Evolutionary conservation across 1,284 basidiomycete species (phyloP), one percentile per base, ranked within the genome.

Genomic region (Fomitopsis betulina): DNA sequence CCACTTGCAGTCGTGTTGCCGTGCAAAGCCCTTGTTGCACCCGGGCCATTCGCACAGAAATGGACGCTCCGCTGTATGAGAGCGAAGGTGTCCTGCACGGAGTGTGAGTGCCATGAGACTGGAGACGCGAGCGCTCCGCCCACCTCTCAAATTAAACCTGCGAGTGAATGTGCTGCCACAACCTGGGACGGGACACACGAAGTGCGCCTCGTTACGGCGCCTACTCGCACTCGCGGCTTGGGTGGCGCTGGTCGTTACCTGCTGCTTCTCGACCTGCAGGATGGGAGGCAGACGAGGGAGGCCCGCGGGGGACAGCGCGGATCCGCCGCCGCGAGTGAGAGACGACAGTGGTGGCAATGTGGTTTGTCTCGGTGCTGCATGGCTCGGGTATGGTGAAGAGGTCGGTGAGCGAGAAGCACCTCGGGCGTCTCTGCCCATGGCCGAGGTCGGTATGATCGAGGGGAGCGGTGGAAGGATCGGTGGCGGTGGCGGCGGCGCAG

Each of bases 1-100:
- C 64, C 77, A 92, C 85, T 96, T 96, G 88, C 94, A 96, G 72
- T 98, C 95, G 73, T 97, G 94, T 71, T 95, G 93, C 50, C 95
- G 84, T 37, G 95, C 95, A 70, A 97, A 97, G 25, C 93, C 88
- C 71, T 97, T 97, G 67, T 90, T 91, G 72, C 95, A 98, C 15
- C 93, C 94, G 2, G 93, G 91, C 83, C 91, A 95, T 59, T 91
- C 86, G 72, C 95, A 98, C 62, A 94, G 85, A 75, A 94, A 98
- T 37, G 95, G 95, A 58, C 94, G 80, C 74, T 97, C 94, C 72
- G 96, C 94, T 27, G 94, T 96, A 72, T 98, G 95, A n/a, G 94
- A 96, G 66, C 95, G 86, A 64, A 98, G 73, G 76, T 98, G 96
- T 54, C 96, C 95, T 86, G 77, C 21, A 23, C 45, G 56, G 21